Conservation (phyloP, 169 alveolate species). For the Cryptosporidium canis region DNA sequence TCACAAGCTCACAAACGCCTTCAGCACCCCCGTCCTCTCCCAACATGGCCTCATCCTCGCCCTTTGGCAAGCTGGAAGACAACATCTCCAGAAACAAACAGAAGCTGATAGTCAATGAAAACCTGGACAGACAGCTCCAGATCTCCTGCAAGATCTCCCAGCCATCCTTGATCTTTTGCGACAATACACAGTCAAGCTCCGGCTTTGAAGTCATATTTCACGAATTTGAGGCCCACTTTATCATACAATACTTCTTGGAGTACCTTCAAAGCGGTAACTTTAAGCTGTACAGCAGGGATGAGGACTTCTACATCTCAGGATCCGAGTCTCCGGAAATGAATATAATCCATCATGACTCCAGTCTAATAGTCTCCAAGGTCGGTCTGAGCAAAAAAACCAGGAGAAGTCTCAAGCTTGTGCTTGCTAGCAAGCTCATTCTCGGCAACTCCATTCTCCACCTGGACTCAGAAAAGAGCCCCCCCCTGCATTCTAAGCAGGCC, state of each 20-base stretch:
- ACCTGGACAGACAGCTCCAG: background rate
- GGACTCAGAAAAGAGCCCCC: background rate
- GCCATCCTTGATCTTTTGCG: constrained; percentile 41
- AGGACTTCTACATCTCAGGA: background rate
- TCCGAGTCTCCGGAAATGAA: background rate
- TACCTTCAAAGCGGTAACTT: background rate
- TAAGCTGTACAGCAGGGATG: background rate
- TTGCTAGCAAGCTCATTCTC: background rate
- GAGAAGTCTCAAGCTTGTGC: background rate
- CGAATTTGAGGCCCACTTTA: constrained; percentile 32
- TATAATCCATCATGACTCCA: background rate
- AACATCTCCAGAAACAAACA: background rate
- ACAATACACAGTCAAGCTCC: constrained; percentile 27
- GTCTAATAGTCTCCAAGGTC: no score
- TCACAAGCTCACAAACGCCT: background rate
- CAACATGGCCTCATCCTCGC: background rate
- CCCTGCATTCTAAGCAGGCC: background rate
- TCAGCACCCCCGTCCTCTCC: constrained; percentile 16
- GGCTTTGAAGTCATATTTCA: constrained; percentile 44
- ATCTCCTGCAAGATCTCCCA: constrained; percentile 3
- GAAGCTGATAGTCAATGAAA: constrained; percentile 1
- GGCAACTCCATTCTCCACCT: constrained; percentile 22
- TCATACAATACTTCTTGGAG: background rate
- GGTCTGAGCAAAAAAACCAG: background rate
- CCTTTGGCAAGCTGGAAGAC: background rate